Percentiles rank a stretch among this genome's conserved stretches.
Conservation (phyloP, 768 basidiomycete species). For the Tremella mesenterica region DNA sequence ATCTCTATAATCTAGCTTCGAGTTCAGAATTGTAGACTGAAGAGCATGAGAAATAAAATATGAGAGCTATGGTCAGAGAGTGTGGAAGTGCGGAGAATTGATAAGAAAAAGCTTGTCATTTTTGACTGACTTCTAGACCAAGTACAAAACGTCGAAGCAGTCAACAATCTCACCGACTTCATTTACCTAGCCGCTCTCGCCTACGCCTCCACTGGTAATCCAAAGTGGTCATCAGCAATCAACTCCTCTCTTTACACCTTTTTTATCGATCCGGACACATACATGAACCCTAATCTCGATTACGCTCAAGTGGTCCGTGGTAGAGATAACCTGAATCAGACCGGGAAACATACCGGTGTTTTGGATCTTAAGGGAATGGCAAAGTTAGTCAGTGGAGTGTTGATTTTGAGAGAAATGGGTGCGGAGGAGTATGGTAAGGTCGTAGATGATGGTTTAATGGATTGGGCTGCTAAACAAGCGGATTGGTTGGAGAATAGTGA, state of each 20-base stretch:
- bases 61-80: too few relatives aligned
- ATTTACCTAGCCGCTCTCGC: constrained; percentile 58
- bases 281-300: constrained; percentile 59
- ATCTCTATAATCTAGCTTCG: too few relatives aligned
- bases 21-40: too few relatives aligned
- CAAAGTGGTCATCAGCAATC: constrained; percentile 50
- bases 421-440: constrained; percentile 54
- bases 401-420: constrained; percentile 48
- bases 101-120: too few relatives aligned
- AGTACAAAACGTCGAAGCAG: constrained; percentile 54
- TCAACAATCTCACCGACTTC: constrained; percentile 54
- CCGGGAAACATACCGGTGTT: constrained; percentile 53
- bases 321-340: constrained; percentile 48
- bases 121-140: constrained; percentile 28
- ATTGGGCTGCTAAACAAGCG: constrained; percentile 50
- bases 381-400: constrained; percentile 51
- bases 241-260: constrained; percentile 51
- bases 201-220: constrained; percentile 50
- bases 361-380: constrained; percentile 57
- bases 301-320: constrained; percentile 55
- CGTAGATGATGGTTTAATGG: constrained; percentile 49
- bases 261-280: constrained; percentile 54
- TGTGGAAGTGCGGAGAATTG: too few relatives aligned
- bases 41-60: too few relatives aligned
- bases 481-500: constrained; percentile 52